Evolutionary conservation across 2,329 filamentous ascomycete genomes (phyloP).

Genomic region (Trichoderma atrobrunneum): DNA sequence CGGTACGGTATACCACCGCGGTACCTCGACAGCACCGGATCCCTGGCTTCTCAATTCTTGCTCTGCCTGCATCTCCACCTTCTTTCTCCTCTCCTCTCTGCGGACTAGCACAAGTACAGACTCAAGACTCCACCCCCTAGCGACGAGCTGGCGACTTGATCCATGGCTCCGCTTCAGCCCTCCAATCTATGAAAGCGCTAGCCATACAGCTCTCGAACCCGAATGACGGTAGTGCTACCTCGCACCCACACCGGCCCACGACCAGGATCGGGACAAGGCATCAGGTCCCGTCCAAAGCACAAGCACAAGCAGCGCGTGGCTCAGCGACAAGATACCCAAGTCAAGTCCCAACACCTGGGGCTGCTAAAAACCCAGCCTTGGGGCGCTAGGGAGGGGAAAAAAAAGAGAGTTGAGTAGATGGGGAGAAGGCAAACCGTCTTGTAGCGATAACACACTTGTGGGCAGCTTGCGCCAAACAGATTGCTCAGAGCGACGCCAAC

Average conservation of each 20-base stretch:
- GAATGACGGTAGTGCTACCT: conserved; percentile 21
- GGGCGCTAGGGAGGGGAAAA: conserved; percentile 13
- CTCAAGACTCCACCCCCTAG: background rate
- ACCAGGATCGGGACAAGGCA: conserved; percentile 15
- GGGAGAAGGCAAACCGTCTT: background rate
- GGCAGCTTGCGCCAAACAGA: conserved; percentile 10
- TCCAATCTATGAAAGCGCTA: conserved; percentile 34
- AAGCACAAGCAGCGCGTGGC: conserved; percentile 7
- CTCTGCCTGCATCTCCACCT: background rate
- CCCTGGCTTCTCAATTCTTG: background rate
- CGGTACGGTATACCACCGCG: background rate
- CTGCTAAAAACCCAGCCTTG: conserved; percentile 19
- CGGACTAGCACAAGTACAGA: background rate
- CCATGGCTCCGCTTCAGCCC: conserved; percentile 35
- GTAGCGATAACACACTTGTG: background rate
- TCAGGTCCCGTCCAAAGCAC: conserved; percentile 17
- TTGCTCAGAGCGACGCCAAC: conserved; percentile 8
- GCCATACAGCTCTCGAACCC: conserved; percentile 22
- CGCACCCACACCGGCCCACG: conserved; percentile 14
- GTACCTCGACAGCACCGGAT: background rate
- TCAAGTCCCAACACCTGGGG: conserved; percentile 11
- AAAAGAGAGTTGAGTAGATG: background rate
- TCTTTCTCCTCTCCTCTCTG: conserved; percentile 4
- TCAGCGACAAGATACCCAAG: conserved; percentile 10
- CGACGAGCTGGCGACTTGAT: background rate